phyloP scores from a whole-genome alignment of 495 filamentous ascomycete genomes.

The Tuber indicum region DNA sequence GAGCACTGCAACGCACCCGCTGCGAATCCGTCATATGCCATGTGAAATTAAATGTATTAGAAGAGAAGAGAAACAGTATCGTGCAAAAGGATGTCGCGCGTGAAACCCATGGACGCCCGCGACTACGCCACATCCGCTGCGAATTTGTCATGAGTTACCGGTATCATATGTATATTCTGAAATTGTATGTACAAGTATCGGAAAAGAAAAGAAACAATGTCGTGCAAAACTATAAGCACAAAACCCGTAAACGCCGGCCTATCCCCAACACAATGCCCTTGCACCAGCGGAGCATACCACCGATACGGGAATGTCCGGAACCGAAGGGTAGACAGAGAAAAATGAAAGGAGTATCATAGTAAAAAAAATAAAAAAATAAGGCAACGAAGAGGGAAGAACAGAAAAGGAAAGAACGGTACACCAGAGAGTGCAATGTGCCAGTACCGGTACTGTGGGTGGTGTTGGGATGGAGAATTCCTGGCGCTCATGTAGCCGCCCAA shows the following conservation, averaged over 20 bases:
- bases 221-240: background rate
- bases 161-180: background rate
- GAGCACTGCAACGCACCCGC: background rate
- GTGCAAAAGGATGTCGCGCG: background rate
- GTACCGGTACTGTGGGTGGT: background rate
- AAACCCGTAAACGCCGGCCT: background rate
- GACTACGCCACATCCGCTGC: background rate
- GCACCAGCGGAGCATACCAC: background rate
- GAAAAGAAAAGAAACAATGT: background rate
- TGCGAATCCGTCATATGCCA: background rate
- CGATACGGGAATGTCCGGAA: background rate
- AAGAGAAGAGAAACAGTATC: background rate
- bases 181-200: background rate
- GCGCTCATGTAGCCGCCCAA: background rate
- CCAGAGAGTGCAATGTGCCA: background rate
- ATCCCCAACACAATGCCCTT: background rate
- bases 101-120: background rate
- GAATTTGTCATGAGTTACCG: background rate
- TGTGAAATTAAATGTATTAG: background rate
- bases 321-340: background rate
- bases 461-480: background rate
- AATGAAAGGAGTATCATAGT: background rate
- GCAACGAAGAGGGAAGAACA: background rate
- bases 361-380: background rate
- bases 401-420: background rate